Evolutionary conservation across 2,329 filamentous ascomycete genomes (phyloP).

Genomic region (Dryadomyces quercivorus): DNA sequence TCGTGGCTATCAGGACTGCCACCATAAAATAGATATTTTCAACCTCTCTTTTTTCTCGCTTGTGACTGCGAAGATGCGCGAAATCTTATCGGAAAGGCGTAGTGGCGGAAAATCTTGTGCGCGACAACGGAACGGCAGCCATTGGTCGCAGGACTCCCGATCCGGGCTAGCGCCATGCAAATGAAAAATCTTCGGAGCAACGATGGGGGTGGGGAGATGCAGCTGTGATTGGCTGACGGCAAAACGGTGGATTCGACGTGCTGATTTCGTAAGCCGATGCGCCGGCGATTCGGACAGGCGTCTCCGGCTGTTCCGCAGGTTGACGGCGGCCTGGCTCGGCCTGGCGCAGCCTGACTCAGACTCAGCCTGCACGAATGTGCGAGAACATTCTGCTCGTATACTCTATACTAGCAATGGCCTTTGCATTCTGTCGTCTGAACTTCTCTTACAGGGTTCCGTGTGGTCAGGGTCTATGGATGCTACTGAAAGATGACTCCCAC

Average conservation of each 20-base stretch:
- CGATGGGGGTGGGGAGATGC: neutral
- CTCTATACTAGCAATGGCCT: no score
- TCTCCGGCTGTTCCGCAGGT: neutral
- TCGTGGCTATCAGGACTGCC: neutral
- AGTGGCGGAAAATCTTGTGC: constrained; percentile 3
- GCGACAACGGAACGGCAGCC: constrained; percentile 5
- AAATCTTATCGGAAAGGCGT: constrained; percentile 16
- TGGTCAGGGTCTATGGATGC: no score
- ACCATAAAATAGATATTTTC: constrained; percentile 5
- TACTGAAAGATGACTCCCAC: no score
- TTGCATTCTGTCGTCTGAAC: no score
- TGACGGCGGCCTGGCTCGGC: no score
- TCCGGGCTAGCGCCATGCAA: neutral
- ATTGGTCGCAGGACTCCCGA: constrained; percentile 3
- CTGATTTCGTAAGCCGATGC: neutral
- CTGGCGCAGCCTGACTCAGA: no score
- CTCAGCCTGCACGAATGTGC: no score
- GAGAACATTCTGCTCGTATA: no score
- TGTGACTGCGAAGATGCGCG: constrained; percentile 8
- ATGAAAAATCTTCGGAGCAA: constrained; percentile 11
- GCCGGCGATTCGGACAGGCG: neutral
- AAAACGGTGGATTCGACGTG: neutral
- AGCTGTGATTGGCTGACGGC: neutral
- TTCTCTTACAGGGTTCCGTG: no score
- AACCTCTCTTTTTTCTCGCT: constrained; percentile 4